These are phyloP conservation scores for Agastache rugosa DNA, from an alignment of 257 asterid species.

Conservation along the genomic window DNA sequence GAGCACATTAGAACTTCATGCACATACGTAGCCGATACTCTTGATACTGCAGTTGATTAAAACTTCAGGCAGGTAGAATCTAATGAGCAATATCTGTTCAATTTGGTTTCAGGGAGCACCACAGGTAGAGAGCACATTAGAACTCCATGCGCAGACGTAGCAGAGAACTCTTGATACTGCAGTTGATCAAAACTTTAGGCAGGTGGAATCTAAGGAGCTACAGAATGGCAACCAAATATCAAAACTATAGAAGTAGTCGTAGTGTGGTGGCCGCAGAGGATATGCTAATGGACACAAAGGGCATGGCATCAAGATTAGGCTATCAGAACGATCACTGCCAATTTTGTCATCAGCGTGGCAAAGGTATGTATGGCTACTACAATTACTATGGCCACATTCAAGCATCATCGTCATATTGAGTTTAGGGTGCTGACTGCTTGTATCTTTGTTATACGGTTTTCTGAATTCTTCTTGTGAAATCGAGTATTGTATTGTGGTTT, in stretches of 20 bases:
- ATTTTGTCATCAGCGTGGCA: slow-evolving; percentile 53
- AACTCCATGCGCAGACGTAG: too few relatives aligned
- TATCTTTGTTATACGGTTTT: not conserved
- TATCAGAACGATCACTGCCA: slow-evolving; percentile 56
- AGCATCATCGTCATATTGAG: slow-evolving; percentile 34
- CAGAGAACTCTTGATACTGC: too few relatives aligned
- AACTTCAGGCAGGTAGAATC: slow-evolving; percentile 39
- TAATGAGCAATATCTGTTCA: slow-evolving; percentile 38
- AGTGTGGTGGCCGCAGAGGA: too few relatives aligned
- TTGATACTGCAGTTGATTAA: slow-evolving; percentile 41
- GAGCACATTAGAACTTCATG: slow-evolving; percentile 38
- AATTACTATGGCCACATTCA: slow-evolving; percentile 36
- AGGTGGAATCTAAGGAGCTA: slow-evolving; percentile 45
- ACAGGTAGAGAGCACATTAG: too few relatives aligned
- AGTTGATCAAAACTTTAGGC: too few relatives aligned
- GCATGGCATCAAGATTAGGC: slow-evolving; percentile 7
- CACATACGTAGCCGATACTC: slow-evolving; percentile 38
- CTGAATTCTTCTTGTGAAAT: not conserved
- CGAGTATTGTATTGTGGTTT: not conserved
- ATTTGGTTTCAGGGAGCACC: too few relatives aligned
- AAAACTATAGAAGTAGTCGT: slow-evolving; percentile 43
- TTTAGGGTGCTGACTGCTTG: not conserved
- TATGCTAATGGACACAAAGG: too few relatives aligned
- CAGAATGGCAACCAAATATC: slow-evolving; percentile 44
- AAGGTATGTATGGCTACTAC: slow-evolving; percentile 49